Percentiles rank a stretch among this genome's conserved stretches.
phyloP scores from a whole-genome alignment of 192 early-diverging fungal genomes.

The Podila epicladia region DNA sequence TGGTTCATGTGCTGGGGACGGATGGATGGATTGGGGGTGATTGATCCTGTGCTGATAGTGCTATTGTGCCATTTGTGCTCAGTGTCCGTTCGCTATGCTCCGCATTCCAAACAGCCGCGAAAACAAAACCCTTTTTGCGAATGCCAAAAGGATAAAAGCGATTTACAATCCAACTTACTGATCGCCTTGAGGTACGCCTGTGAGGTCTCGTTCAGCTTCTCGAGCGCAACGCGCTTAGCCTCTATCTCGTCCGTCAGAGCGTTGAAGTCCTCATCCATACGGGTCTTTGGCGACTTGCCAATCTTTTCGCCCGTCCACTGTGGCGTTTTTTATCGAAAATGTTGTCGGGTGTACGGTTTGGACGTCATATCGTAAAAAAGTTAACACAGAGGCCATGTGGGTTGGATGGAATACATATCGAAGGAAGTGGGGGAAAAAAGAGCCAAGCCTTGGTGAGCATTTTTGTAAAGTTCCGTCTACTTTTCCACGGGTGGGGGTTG shows the following conservation, averaged over 20 bases:
- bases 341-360: too few relatives aligned
- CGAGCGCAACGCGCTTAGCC: slow-evolving; percentile 5
- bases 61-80: too few relatives aligned
- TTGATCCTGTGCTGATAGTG: too few relatives aligned
- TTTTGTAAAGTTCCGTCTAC: too few relatives aligned
- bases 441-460: neutral
- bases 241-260: slow-evolving; percentile 8
- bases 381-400: neutral
- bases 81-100: too few relatives aligned
- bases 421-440: neutral
- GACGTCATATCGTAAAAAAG: neutral
- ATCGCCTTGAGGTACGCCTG: slow-evolving; percentile 20
- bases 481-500: too few relatives aligned
- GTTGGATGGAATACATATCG: neutral
- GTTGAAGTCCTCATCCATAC: slow-evolving; percentile 28
- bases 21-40: too few relatives aligned
- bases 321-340: neutral
- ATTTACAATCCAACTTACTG: slow-evolving; percentile 10
- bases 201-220: slow-evolving; percentile 8
- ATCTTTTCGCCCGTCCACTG: slow-evolving; percentile 34
- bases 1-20: too few relatives aligned
- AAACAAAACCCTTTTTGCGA: too few relatives aligned
- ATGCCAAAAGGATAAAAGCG: too few relatives aligned
- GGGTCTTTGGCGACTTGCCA: slow-evolving; percentile 23
- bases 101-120: too few relatives aligned